Base-by-base conservation (phyloP, 495 filamentous ascomycete genomes). In the Daldinia concentrica region DNA sequence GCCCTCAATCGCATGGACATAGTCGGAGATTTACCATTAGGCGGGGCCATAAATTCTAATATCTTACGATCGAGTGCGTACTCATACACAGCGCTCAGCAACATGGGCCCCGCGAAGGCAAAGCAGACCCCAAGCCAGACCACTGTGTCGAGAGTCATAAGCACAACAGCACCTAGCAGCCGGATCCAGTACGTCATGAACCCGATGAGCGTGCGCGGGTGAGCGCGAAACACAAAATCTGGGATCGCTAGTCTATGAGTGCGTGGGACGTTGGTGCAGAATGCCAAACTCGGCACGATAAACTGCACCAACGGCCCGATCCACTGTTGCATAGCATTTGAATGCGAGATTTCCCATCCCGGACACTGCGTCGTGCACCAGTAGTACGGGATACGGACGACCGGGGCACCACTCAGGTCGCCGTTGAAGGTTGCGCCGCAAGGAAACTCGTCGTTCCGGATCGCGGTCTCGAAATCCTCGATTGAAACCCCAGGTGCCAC, bases 41-140 rank as follows among this genome's bases (percentile, higher is more conserved):
- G 58, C 68, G 62, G 63, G 6, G 62, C 62, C 41, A 79, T 36
- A 39, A 74, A 79, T 61, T 74, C 66, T 0, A 79, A 58, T 9
- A 82, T 68, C 51, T 72, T 73, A 4, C 73, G 50, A 51, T 83
- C 81, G 0, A 83, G 72, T n/a, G 65, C 74, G 19, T 80, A 79
- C 60, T 83, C 80, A 48, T 80, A 82, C 2, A 82, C 68, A 0
- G 79, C 81, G 39, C 79, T 80, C 5, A 82, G 30, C 22, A 82
- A 27, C 77, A 82, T 83, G 0, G 80, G 81, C 0, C 80, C 76
- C 0, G 79, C 75, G 37, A 81, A 74, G 3, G 79, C 79, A 56
- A 83, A 82, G 58, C 69, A 80, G 8, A 74, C 76, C 1, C 63
- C 67, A 6, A 79, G 72, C 80, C 79, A 82, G 34, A 75, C 64